A percentile compares a stretch with the other conserved stretches of the same genome.
Conservation (phyloP, 1,284 basidiomycete species). For the Ustilago nuda region DNA sequence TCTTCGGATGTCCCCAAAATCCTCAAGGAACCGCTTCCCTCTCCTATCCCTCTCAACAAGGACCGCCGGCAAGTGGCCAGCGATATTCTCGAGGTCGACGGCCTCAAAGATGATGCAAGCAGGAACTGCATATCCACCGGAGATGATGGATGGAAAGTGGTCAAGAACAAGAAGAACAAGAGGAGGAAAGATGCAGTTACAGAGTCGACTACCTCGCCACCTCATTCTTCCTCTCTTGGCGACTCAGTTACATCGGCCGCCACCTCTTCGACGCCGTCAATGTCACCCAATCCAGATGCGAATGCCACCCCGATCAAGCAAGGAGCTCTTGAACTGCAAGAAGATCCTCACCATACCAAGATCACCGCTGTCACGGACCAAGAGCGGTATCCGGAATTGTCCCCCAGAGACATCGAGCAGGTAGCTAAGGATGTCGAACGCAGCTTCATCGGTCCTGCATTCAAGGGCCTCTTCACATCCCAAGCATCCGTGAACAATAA, state of each 20-base stretch:
- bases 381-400: slow-evolving; percentile 9
- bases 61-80: slow-evolving; percentile 51
- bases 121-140: background rate
- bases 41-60: slow-evolving; percentile 33
- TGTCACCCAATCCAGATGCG: background rate
- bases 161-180: slow-evolving; percentile 35
- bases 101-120: background rate
- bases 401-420: slow-evolving; percentile 59
- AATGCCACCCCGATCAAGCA: background rate
- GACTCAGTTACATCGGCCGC: background rate
- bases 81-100: background rate
- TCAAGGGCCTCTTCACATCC: slow-evolving; percentile 10
- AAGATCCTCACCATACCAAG: background rate
- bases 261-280: background rate
- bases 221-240: slow-evolving; percentile 6
- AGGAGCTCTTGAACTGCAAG: background rate
- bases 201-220: background rate
- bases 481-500: background rate
- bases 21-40: slow-evolving; percentile 1
- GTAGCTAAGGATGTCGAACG: slow-evolving; percentile 65
- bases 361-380: background rate
- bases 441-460: slow-evolving; percentile 61
- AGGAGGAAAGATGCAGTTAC: slow-evolving; percentile 9
- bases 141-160: slow-evolving; percentile 37
- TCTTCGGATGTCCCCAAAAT: background rate